phyloP scores from a whole-genome alignment of 2,329 filamentous ascomycete species.

The Fusarium nanum region DNA sequence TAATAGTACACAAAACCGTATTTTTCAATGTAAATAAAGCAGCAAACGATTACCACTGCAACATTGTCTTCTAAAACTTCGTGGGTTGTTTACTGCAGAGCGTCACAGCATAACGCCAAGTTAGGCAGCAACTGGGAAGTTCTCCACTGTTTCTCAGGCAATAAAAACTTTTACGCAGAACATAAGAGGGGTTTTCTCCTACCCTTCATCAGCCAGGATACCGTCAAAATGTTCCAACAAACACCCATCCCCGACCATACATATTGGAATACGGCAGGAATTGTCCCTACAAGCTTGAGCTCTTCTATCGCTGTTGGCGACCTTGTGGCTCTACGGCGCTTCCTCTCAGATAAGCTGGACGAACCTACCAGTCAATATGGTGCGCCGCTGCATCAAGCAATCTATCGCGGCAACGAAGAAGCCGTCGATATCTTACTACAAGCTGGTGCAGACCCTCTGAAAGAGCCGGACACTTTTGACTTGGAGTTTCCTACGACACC shows the following conservation, averaged over 20 bases:
- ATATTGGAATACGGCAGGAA: not conserved
- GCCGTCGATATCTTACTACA: not conserved
- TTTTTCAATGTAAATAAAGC: too few relatives aligned
- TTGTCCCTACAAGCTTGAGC: not conserved
- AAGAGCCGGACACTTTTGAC: not conserved
- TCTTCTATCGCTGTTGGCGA: not conserved
- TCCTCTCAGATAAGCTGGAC: not conserved
- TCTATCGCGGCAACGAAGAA: not conserved
- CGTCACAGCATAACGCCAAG: not conserved
- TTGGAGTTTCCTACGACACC: not conserved
- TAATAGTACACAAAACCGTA: too few relatives aligned
- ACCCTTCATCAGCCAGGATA: not conserved
- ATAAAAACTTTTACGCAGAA: not conserved
- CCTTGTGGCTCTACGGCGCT: not conserved
- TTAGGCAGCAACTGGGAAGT: not conserved
- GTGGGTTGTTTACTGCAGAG: not conserved
- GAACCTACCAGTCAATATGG: rapidly evolving
- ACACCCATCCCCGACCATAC: not conserved
- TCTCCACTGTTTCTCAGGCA: not conserved
- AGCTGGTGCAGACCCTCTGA: not conserved
- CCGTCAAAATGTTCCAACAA: not conserved
- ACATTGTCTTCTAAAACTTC: too few relatives aligned
- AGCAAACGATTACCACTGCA: too few relatives aligned
- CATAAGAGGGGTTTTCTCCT: not conserved
- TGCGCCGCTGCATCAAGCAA: not conserved